Evolutionary conservation across 2,329 filamentous ascomycete species (phyloP).

Genomic region (Ophiostoma novo-ulmi): DNA sequence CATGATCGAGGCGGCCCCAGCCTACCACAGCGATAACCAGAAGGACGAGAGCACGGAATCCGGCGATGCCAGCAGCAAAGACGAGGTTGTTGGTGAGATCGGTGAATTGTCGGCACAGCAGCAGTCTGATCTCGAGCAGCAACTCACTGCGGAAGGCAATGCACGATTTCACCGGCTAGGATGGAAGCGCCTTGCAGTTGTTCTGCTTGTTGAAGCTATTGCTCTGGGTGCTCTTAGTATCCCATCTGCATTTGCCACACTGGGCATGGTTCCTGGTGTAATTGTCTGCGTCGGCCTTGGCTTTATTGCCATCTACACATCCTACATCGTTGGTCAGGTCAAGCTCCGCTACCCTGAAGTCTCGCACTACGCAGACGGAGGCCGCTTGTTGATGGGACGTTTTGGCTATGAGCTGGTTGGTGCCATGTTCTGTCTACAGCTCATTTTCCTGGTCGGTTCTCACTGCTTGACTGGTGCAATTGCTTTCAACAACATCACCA

Average conservation of each 20-base stretch:
- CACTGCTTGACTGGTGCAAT: constrained; percentile 14
- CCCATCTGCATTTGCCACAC: constrained; percentile 11
- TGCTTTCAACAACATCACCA: constrained; percentile 14
- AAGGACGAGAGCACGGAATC: constrained; percentile 6
- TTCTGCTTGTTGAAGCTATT: constrained; percentile 13
- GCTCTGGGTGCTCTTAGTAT: constrained; percentile 13
- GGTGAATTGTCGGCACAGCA: neutral
- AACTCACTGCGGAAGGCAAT: constrained; percentile 9
- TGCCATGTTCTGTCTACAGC: constrained; percentile 14
- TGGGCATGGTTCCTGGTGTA: constrained; percentile 12
- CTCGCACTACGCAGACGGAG: constrained; percentile 9
- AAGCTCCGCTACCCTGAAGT: constrained; percentile 13
- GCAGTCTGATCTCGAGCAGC: constrained; percentile 12
- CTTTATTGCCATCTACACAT: constrained; percentile 15
- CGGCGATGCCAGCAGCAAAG: neutral
- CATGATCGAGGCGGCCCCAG: neutral
- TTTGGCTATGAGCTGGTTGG: constrained; percentile 12
- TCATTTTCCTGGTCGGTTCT: constrained; percentile 11
- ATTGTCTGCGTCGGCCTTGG: constrained; percentile 5
- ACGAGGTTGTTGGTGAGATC: constrained; percentile 12
- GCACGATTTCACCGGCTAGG: constrained; percentile 11
- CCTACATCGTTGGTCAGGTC: constrained; percentile 12
- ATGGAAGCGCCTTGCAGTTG: constrained; percentile 9
- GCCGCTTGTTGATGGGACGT: constrained; percentile 5
- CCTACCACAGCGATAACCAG: neutral